Conservation (phyloP, 257 asterid genomes). For the Nicotiana obtusifolia region DNA sequence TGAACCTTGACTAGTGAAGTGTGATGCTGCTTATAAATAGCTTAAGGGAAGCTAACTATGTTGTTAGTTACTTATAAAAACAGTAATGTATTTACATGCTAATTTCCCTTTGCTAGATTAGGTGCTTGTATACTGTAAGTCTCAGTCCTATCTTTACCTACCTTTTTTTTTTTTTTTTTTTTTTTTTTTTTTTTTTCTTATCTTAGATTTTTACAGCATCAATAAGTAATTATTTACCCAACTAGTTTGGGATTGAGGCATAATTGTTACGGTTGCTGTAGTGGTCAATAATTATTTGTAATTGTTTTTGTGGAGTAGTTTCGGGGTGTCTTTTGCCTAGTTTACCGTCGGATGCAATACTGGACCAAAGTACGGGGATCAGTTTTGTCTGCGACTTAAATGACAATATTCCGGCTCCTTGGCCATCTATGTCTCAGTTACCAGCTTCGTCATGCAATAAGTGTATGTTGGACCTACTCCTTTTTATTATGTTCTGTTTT, state of each 20-base stretch:
- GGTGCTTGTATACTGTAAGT: background rate
- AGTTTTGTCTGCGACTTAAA: conserved; percentile 93
- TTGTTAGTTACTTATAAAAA: background rate
- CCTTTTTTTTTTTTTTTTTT: background rate
- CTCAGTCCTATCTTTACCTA: background rate
- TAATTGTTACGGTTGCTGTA: background rate
- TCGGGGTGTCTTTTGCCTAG: conserved; percentile 96
- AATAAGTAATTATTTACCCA: background rate
- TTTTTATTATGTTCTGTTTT: background rate
- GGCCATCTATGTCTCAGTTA: conserved; percentile 72
- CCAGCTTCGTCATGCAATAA: conserved; percentile 83
- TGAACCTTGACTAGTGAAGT: background rate
- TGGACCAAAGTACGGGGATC: conserved; percentile 65
- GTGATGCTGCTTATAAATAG: background rate
- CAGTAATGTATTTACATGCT: background rate
- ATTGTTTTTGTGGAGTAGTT: conserved; percentile 30
- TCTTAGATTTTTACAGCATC: background rate
- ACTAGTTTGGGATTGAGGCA: background rate
- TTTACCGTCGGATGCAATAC: conserved; percentile 81
- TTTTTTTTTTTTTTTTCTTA: background rate
- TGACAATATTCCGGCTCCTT: conserved; percentile 96
- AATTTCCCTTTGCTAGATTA: background rate
- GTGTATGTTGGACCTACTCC: conserved; percentile 33
- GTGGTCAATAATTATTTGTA: background rate
- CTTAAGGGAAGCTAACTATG: background rate